phyloP scores from a whole-genome alignment of 2,329 filamentous ascomycete species.

The Alternaria triticimaculans region DNA sequence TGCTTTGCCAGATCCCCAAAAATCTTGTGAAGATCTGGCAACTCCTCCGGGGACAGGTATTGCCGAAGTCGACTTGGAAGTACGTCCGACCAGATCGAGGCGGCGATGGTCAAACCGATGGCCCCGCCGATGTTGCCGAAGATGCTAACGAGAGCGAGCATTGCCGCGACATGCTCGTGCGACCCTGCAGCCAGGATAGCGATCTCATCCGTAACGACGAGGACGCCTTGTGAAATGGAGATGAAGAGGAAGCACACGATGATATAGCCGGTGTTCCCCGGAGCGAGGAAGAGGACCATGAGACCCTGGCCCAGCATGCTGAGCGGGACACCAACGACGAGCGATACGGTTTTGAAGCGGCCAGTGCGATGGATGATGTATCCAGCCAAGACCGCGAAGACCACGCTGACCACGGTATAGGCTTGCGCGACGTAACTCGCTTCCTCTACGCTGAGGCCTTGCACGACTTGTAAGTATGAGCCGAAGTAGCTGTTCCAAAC shows the following conservation, averaged over 20 bases:
- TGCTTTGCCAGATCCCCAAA: slow-evolving; percentile 62
- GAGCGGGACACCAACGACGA: slow-evolving; percentile 27
- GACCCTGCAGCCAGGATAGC: slow-evolving; percentile 39
- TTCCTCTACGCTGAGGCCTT: slow-evolving; percentile 25
- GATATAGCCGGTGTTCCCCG: slow-evolving; percentile 35
- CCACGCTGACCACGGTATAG: slow-evolving; percentile 37
- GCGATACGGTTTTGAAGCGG: slow-evolving; percentile 21
- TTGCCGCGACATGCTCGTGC: slow-evolving; percentile 55
- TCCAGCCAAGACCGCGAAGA: slow-evolving; percentile 17
- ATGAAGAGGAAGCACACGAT: slow-evolving; percentile 42
- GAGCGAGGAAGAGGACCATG: slow-evolving; percentile 38
- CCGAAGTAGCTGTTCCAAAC: slow-evolving; percentile 48
- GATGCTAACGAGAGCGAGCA: slow-evolving; percentile 58
- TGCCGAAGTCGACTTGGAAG: slow-evolving; percentile 16
- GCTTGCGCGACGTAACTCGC: slow-evolving; percentile 45
- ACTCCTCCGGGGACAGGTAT: slow-evolving; percentile 50
- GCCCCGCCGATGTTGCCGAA: slow-evolving; percentile 62
- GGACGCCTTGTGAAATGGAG: slow-evolving; percentile 27
- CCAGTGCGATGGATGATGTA: slow-evolving; percentile 23
- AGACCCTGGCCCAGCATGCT: slow-evolving; percentile 29
- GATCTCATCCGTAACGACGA: slow-evolving; percentile 32
- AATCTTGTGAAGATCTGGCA: slow-evolving; percentile 48
- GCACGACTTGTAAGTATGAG: slow-evolving; percentile 49
- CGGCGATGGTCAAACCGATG: slow-evolving; percentile 59
- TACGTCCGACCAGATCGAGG: slow-evolving; percentile 65